Evolutionary conservation across 2,329 filamentous ascomycete genomes (phyloP).

Genomic region (Diaporthe australafricana): DNA sequence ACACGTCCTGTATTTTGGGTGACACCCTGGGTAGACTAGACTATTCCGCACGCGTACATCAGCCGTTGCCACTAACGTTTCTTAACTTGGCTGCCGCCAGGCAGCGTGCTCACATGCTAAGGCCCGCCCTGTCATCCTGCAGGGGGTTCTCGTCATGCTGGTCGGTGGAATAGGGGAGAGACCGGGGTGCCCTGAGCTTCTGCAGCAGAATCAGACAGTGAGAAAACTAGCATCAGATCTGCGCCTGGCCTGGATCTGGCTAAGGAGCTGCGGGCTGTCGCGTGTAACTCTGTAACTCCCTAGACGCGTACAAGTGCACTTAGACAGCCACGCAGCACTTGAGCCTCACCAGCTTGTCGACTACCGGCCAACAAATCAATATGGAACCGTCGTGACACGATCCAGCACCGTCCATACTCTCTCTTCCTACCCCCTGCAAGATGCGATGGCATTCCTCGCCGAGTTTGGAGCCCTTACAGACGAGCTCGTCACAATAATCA

Average conservation of each 20-base stretch:
- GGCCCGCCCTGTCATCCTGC: neutral
- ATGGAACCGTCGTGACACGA: neutral
- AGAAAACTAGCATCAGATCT: neutral
- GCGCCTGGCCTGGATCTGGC: neutral
- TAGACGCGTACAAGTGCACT: constrained; percentile 8
- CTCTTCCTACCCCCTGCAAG: constrained; percentile 10
- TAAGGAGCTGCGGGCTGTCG: neutral
- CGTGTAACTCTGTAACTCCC: constrained; percentile 2
- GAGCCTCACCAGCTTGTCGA: neutral
- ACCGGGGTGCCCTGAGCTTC: constrained; percentile 8
- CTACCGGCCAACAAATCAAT: neutral
- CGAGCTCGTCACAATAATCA: constrained; percentile 75
- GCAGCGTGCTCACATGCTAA: constrained; percentile 6
- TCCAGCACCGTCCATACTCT: neutral
- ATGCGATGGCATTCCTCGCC: constrained; percentile 76
- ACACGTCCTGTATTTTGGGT: neutral
- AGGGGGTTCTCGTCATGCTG: constrained; percentile 20
- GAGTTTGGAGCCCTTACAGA: constrained; percentile 74
- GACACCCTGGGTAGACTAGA: no score
- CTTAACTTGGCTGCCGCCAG: neutral
- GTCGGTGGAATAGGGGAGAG: constrained; percentile 20
- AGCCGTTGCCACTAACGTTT: neutral
- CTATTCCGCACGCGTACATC: no score
- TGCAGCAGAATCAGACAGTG: constrained; percentile 5
- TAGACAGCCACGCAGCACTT: constrained; percentile 8